A percentile compares a stretch with the other conserved stretches of the same genome.
Evolutionary conservation across 805 yeast species (phyloP).

Genomic region (Starmerella stigmatis): DNA sequence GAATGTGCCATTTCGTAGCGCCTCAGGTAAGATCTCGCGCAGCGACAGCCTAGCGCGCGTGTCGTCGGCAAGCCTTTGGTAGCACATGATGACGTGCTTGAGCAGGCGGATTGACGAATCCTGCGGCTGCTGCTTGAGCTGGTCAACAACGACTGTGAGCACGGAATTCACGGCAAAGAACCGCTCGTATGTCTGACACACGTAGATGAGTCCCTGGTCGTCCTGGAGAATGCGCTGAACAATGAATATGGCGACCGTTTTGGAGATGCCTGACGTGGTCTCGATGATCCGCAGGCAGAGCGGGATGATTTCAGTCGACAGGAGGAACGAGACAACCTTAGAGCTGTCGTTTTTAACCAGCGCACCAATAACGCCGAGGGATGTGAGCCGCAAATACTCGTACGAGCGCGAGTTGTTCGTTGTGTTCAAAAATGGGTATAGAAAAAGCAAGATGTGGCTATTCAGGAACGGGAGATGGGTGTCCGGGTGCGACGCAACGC

Average conservation of each 20-base stretch:
- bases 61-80: slow-evolving; percentile 80
- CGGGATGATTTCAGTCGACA: slow-evolving; percentile 95
- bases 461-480: slow-evolving; percentile 74
- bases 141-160: slow-evolving; percentile 77
- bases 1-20: slow-evolving; percentile 79
- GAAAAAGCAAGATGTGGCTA: slow-evolving; percentile 84
- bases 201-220: slow-evolving; percentile 80
- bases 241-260: slow-evolving; percentile 93
- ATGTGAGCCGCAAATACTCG: slow-evolving; percentile 84
- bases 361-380: slow-evolving; percentile 95
- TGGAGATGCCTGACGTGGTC: slow-evolving; percentile 81
- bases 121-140: slow-evolving; percentile 53
- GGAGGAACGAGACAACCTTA: slow-evolving; percentile 80
- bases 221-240: slow-evolving; percentile 87
- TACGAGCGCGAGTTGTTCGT: slow-evolving; percentile 85
- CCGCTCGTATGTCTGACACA: slow-evolving; percentile 90
- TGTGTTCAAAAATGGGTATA: slow-evolving; percentile 89
- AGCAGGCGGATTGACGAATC: slow-evolving; percentile 60
- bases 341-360: slow-evolving; percentile 91
- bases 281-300: slow-evolving; percentile 91
- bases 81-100: slow-evolving; percentile 90
- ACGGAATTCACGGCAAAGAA: slow-evolving; percentile 91
- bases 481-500: slow-evolving; percentile 91
- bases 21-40: slow-evolving; percentile 73
- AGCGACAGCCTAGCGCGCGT: slow-evolving; percentile 81